These are phyloP conservation scores for Citrus glauca DNA, from an alignment of 345 rosid species.

Conservation along the genomic window DNA sequence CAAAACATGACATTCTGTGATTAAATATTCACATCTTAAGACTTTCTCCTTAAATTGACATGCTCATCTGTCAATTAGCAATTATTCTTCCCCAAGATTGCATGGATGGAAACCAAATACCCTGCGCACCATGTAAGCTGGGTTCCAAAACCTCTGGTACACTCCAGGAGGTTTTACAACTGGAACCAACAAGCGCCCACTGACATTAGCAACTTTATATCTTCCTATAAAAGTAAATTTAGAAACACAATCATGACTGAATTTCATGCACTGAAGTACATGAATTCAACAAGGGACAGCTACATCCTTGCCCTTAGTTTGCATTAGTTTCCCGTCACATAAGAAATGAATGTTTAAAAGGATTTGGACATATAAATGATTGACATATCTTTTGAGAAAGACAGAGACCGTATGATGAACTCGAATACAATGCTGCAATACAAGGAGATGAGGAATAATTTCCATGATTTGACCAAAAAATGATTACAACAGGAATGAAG, in stretches of 20 bases:
- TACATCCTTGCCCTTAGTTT: neutral
- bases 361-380: neutral
- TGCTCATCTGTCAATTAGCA: slow-evolving; percentile 6
- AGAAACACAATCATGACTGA: neutral
- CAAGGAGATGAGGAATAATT: neutral
- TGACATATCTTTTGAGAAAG: neutral
- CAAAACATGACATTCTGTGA: neutral
- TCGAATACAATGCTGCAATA: neutral
- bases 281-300: neutral
- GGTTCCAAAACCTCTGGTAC: neutral
- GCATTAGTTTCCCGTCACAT: neutral
- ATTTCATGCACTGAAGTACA: neutral
- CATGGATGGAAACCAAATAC: neutral
- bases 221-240: neutral
- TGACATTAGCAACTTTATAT: neutral
- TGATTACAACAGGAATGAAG: neutral
- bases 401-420: neutral
- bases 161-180: neutral
- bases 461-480: neutral
- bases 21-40: neutral
- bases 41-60: slow-evolving; percentile 2
- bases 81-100: neutral
- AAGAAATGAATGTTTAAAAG: neutral
- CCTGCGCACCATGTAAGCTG: neutral
- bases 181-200: neutral